Evolutionary conservation across 2,329 filamentous ascomycete genomes (phyloP).

Genomic region (Aquanectria penicillioides): DNA sequence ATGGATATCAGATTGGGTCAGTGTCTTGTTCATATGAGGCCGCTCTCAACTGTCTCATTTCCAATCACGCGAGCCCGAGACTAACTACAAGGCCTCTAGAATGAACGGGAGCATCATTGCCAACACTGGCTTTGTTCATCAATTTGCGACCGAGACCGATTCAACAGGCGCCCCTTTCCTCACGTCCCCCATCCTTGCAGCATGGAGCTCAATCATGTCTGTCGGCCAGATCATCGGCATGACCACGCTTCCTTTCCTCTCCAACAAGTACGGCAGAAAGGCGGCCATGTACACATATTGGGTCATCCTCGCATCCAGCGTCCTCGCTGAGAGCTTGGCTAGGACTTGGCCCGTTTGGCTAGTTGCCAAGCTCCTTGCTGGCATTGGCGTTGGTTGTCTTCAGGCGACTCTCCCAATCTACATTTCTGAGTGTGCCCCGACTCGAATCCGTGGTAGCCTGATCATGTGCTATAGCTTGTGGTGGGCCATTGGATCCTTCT

Average conservation of each 20-base stretch:
- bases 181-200: conserved; percentile 45
- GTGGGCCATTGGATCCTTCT: conserved; percentile 54
- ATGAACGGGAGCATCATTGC: conserved; percentile 30
- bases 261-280: conserved; percentile 19
- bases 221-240: conserved; percentile 24
- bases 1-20: conserved; percentile 43
- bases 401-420: conserved; percentile 21
- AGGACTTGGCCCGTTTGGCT: conserved; percentile 17
- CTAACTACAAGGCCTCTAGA: not conserved
- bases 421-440: conserved; percentile 17
- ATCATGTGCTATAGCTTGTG: conserved; percentile 54
- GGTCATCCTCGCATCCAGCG: conserved; percentile 1
- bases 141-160: conserved; percentile 22
- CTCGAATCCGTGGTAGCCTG: conserved; percentile 48
- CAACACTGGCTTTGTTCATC: conserved; percentile 22
- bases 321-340: not conserved
- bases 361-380: conserved; percentile 14
- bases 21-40: no score
- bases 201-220: conserved; percentile 24
- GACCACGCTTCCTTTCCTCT: conserved; percentile 15
- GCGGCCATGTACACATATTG: conserved; percentile 9
- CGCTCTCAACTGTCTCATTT: no score
- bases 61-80: no score
- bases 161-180: conserved; percentile 44
- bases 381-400: conserved; percentile 17